phyloP scores from a whole-genome alignment of 1,284 basidiomycete species.

The Sutorius eximius region DNA sequence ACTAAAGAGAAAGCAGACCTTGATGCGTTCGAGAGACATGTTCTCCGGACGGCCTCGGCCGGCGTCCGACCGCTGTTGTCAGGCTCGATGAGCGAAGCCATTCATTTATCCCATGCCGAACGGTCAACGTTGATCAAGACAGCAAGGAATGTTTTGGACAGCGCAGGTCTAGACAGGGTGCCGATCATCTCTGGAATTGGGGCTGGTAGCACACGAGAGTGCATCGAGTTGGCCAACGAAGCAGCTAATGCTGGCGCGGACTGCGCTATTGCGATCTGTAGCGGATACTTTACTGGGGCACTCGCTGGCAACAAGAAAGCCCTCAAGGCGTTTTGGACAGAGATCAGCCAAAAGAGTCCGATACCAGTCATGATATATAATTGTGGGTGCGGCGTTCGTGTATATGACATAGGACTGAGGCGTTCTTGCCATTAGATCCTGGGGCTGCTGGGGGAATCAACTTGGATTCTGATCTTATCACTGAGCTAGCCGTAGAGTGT shows the following conservation, averaged over 20 bases:
- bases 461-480: conserved; percentile 82
- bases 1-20: conserved; percentile 54
- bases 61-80: conserved; percentile 78
- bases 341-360: conserved; percentile 75
- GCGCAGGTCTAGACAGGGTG: conserved; percentile 54
- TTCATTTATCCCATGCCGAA: conserved; percentile 77
- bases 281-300: conserved; percentile 84
- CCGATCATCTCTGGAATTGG: conserved; percentile 86
- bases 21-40: conserved; percentile 69
- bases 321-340: conserved; percentile 76
- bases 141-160: conserved; percentile 73
- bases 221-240: conserved; percentile 68
- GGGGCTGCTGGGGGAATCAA: conserved; percentile 83
- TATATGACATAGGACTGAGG: neutral
- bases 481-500: conserved; percentile 71
- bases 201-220: conserved; percentile 78
- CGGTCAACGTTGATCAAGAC: conserved; percentile 67
- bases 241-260: conserved; percentile 84
- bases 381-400: conserved; percentile 49
- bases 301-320: conserved; percentile 62
- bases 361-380: conserved; percentile 92
- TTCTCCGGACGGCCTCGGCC: conserved; percentile 65
- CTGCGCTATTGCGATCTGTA: conserved; percentile 79
- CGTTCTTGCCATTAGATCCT: conserved; percentile 53
- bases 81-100: conserved; percentile 84